Evolutionary conservation across 768 basidiomycete species (phyloP), one percentile per base, ranked within the genome.

Genomic region (Brasilioporus rufonigricans): DNA sequence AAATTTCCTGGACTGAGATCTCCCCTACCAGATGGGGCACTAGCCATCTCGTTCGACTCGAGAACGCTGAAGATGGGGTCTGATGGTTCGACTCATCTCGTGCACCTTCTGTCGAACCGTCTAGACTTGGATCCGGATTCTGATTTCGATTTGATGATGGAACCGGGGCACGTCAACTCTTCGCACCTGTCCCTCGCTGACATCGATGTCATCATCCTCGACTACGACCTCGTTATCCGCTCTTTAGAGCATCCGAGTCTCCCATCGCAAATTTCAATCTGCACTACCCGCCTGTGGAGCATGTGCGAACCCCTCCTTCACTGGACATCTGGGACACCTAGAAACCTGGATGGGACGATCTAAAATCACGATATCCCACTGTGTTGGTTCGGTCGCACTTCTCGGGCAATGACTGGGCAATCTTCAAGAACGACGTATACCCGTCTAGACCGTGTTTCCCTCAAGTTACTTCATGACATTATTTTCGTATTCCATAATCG

Each of bases 211-310:
- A 72, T 84, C 41, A 65, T 81, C 27, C 57, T 86, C 40, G 75
- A 80, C 52, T 84, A 82, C 72, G 77, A 79, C 59, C 68, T 84
- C 79, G 77, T 3, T 65, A 76, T 63, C 72, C 77, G 0, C 69
- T 82, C 52, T 77, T 83, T 54, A 44, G 56, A 11, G 29, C 48
- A 1, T 62, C 61, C 23, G 26, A 12, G 8, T 31, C 32, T 7
- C 21, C 21, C 8, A 6, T 45, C 3, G 29, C 8, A 18, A 44
- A 21, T 0, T 21, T 66, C 27, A 44, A 50, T 24, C 71, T 82
- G 32, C 67, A 74, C 36, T 85, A 85, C 62, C 73, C 83, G 5
- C 60, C 68, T 0, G 60, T 43, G 1, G n/a, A 40, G 39, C 39
- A 40, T 40, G 39, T 19, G 12, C 39, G 39, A 7, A 40, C 39